Evolutionary conservation across 805 yeast genomes (phyloP).

Genomic region (Yamadazyma philogaea): DNA sequence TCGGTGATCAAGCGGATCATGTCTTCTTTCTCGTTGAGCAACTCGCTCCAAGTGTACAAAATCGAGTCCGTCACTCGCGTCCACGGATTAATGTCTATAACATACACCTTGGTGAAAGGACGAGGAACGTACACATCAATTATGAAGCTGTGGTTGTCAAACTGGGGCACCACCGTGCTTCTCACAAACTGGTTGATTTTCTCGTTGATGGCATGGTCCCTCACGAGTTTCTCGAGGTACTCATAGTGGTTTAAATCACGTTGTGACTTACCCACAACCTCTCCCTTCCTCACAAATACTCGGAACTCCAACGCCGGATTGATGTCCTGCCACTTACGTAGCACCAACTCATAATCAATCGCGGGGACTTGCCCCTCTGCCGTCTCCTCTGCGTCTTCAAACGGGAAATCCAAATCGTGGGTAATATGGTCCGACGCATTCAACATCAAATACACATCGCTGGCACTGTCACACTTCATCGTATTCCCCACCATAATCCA

Average conservation of each 20-base stretch:
- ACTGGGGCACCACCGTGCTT: conserved; percentile 25
- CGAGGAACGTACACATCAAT: conserved; percentile 82
- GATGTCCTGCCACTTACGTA: conserved; percentile 78
- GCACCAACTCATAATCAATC: conserved; percentile 55
- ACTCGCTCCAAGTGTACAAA: conserved; percentile 82
- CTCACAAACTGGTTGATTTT: conserved; percentile 31
- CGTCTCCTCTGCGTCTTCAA: conserved; percentile 39
- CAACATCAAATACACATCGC: conserved; percentile 75
- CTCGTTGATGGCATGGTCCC: conserved; percentile 20
- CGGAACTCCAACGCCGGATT: conserved; percentile 93
- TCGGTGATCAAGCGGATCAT: conserved; percentile 66
- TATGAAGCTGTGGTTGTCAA: conserved; percentile 40
- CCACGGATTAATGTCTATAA: conserved; percentile 88
- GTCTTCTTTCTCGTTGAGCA: conserved; percentile 34
- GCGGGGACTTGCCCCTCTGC: conserved; percentile 14
- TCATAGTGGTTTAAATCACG: conserved; percentile 83
- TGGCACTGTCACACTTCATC: conserved; percentile 63
- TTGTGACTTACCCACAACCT: conserved; percentile 73
- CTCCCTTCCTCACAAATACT: conserved; percentile 66
- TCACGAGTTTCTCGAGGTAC: conserved; percentile 58
- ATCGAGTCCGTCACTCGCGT: conserved; percentile 73
- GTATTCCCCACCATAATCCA: conserved; percentile 86
- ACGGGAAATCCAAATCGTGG: conserved; percentile 77
- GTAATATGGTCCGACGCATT: conserved; percentile 86
- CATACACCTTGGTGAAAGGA: conserved; percentile 60